Evolutionary conservation across 2,329 filamentous ascomycete genomes (phyloP).

Genomic region (Bipolaris sorokiniana): DNA sequence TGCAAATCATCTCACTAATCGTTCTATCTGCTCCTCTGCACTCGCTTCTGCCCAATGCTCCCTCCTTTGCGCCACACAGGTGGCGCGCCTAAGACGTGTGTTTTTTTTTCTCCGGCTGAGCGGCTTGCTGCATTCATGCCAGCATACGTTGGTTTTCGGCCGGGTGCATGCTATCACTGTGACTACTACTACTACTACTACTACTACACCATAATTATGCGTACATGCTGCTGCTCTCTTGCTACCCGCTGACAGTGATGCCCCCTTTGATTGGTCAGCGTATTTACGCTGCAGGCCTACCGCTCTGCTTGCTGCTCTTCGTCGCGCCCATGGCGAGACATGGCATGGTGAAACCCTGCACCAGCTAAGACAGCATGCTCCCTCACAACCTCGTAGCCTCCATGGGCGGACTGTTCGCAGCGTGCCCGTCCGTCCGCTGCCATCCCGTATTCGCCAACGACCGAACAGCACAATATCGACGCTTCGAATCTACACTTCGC

Average conservation of each 20-base stretch:
- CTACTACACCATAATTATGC: neutral
- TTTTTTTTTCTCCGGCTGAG: neutral
- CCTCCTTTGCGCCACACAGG: neutral
- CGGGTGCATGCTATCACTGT: no score
- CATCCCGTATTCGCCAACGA: neutral
- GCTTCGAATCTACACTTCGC: neutral
- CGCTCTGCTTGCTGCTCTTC: neutral
- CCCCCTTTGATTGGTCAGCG: neutral
- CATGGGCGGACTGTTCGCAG: slow-evolving; percentile 2
- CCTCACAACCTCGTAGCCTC: neutral
- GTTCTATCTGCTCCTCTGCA: neutral
- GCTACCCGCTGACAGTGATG: neutral
- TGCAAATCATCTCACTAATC: neutral
- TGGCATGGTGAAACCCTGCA: neutral
- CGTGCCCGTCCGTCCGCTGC: neutral
- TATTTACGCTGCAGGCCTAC: neutral
- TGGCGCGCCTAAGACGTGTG: neutral
- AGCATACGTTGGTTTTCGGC: neutral
- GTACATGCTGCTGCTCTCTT: neutral
- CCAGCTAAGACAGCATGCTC: neutral
- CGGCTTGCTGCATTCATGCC: neutral
- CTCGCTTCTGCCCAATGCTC: neutral
- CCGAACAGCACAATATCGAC: neutral
- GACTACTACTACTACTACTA: no score
- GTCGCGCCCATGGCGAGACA: neutral